Evolutionary conservation across 1,284 basidiomycete genomes (phyloP).

Genomic region (Microbotryomycetes sp.): DNA sequence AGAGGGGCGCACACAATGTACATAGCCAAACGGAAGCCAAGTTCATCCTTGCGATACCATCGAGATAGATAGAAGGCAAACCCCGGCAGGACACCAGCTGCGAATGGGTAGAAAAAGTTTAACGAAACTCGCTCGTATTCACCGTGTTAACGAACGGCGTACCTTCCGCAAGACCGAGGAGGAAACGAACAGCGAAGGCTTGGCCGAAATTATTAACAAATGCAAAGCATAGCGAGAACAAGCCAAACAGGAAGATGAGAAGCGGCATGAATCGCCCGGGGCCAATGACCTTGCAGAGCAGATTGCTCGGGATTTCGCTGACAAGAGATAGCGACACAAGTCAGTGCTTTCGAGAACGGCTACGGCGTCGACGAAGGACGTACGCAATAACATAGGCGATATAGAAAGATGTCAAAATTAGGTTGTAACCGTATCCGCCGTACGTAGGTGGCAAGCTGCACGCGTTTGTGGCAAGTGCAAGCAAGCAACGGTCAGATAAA

Average conservation of each 20-base stretch:
- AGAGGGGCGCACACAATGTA: constrained; percentile 28
- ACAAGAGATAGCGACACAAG: neutral
- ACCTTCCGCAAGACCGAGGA: constrained; percentile 40
- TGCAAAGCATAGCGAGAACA: constrained; percentile 30
- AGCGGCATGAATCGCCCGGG: constrained; percentile 43
- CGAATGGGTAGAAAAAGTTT: neutral
- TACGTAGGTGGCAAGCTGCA: neutral
- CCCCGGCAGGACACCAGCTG: constrained; percentile 21
- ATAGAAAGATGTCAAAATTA: constrained; percentile 36
- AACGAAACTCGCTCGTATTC: neutral
- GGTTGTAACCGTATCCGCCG: constrained; percentile 17
- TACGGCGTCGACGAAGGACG: neutral
- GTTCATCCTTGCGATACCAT: constrained; percentile 42
- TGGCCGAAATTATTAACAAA: constrained; percentile 32
- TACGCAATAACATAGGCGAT: constrained; percentile 54
- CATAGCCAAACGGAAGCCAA: constrained; percentile 39
- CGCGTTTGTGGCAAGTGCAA: constrained; percentile 42
- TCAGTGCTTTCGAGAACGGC: neutral
- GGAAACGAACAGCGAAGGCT: constrained; percentile 39
- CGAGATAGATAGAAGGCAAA: constrained; percentile 40
- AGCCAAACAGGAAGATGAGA: constrained; percentile 34
- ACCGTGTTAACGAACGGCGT: neutral
- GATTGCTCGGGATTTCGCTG: constrained; percentile 55
- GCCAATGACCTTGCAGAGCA: constrained; percentile 52
- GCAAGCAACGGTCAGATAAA: constrained; percentile 47